Conservation (phyloP, 2,329 filamentous ascomycete genomes). For the Aureobasidium sp. region DNA sequence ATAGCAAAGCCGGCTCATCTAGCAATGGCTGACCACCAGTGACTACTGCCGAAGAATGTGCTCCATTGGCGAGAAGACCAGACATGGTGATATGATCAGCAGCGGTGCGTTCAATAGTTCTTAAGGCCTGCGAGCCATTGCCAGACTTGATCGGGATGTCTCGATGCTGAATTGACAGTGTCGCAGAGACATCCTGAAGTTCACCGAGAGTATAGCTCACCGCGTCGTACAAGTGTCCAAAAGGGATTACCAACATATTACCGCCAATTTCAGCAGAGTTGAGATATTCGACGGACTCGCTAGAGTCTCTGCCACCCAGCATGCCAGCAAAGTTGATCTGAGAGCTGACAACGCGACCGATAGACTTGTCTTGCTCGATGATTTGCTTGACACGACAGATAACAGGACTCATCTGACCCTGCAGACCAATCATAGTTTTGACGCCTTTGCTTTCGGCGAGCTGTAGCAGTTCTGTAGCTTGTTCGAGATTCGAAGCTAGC, state of each 20-base stretch:
- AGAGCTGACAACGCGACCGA: slow-evolving; percentile 48
- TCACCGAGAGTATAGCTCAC: slow-evolving; percentile 6
- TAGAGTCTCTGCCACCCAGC: slow-evolving; percentile 29
- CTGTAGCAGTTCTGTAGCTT: slow-evolving; percentile 49
- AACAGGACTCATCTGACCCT: slow-evolving; percentile 47
- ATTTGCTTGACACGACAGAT: slow-evolving; percentile 48
- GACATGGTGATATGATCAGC: slow-evolving; percentile 51
- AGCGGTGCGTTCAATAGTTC: slow-evolving; percentile 44
- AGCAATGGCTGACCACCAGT: slow-evolving; percentile 57
- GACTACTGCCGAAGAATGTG: slow-evolving; percentile 51
- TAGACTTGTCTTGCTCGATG: slow-evolving; percentile 41
- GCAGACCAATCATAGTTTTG: slow-evolving; percentile 53
- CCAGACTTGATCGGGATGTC: slow-evolving; percentile 40
- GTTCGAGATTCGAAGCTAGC: slow-evolving; percentile 42
- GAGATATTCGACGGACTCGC: slow-evolving; percentile 51
- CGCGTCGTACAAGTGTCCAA: slow-evolving; percentile 52
- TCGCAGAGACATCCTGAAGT: slow-evolving; percentile 42
- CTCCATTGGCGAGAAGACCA: slow-evolving; percentile 43
- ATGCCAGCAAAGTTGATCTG: slow-evolving; percentile 35
- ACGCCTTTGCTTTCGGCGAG: slow-evolving; percentile 46
- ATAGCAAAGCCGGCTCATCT: slow-evolving; percentile 50
- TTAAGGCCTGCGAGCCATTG: slow-evolving; percentile 33
- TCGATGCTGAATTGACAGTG: slow-evolving; percentile 53
- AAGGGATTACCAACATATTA: slow-evolving; percentile 45
- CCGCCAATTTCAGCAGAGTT: slow-evolving; percentile 50